phyloP scores from a whole-genome alignment of 2,329 filamentous ascomycete genomes.

The Penicillium fuscoglaucum region DNA sequence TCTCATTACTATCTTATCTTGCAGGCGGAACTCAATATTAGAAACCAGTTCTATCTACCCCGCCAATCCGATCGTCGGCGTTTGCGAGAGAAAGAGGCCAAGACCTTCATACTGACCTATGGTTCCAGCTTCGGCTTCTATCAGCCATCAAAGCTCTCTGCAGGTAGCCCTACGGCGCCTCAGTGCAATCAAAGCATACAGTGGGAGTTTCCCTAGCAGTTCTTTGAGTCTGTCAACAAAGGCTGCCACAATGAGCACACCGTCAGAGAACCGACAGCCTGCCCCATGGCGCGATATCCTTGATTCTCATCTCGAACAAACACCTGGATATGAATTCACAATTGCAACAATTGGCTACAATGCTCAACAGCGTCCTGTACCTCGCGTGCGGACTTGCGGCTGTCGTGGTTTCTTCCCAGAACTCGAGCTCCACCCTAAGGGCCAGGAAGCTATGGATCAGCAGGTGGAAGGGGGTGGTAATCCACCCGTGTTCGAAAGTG shows the following conservation, averaged over 20 bases:
- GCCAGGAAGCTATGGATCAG: constrained; percentile 64
- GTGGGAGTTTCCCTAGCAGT: background rate
- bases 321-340: constrained; percentile 28
- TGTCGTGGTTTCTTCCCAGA: constrained; percentile 81
- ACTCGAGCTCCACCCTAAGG: constrained; percentile 64
- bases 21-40: background rate
- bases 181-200: background rate
- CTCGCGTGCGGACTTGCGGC: constrained; percentile 64
- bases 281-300: constrained; percentile 35
- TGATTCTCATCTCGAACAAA: constrained; percentile 26
- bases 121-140: constrained; percentile 1
- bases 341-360: constrained; percentile 28
- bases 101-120: background rate
- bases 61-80: background rate
- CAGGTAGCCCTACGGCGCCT: constrained; percentile 5
- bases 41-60: background rate
- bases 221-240: constrained; percentile 2
- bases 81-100: background rate
- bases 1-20: too few relatives aligned
- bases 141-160: background rate
- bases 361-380: constrained; percentile 22
- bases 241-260: constrained; percentile 12
- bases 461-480: constrained; percentile 52
- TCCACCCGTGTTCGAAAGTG: constrained; percentile 68
- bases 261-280: constrained; percentile 4